Conservation (phyloP, 306 rosid species). For the Cicer arietinum region DNA sequence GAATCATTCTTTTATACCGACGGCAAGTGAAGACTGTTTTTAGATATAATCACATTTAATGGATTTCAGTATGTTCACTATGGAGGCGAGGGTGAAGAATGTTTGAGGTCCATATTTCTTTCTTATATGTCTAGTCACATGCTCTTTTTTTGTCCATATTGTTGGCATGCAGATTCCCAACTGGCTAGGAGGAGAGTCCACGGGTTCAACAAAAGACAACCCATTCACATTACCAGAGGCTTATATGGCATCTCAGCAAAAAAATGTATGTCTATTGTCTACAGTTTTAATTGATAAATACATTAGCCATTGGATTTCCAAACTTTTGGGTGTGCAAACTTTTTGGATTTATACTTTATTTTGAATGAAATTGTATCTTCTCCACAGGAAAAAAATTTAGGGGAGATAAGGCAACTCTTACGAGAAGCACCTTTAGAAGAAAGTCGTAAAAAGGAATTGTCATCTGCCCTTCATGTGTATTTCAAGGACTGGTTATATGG, state of each 20-base stretch:
- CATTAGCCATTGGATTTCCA: constrained; percentile 36
- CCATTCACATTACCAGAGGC: constrained; percentile 83
- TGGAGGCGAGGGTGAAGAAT: neutral
- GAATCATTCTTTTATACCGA: constrained; percentile 15
- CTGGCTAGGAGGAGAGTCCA: constrained; percentile 73
- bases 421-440: constrained; percentile 92
- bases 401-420: constrained; percentile 75
- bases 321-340: constrained; percentile 25
- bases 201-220: constrained; percentile 76
- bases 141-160: constrained; percentile 31
- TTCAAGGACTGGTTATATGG: constrained; percentile 98
- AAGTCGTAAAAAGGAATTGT: constrained; percentile 81
- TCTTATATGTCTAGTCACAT: constrained; percentile 21
- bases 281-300: constrained; percentile 29
- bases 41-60: neutral
- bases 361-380: constrained; percentile 44
- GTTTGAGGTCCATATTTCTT: constrained; percentile 11
- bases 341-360: constrained; percentile 36
- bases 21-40: constrained; percentile 18
- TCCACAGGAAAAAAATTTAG: constrained; percentile 73
- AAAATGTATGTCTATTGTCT: constrained; percentile 63
- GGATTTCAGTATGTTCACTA: constrained; percentile 20
- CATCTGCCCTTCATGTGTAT: constrained; percentile 86
- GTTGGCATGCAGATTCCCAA: constrained; percentile 76
- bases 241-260: constrained; percentile 71